phyloP scores from a whole-genome alignment of 1,139 yeast genomes.

The Candida pseudocylindracea region DNA sequence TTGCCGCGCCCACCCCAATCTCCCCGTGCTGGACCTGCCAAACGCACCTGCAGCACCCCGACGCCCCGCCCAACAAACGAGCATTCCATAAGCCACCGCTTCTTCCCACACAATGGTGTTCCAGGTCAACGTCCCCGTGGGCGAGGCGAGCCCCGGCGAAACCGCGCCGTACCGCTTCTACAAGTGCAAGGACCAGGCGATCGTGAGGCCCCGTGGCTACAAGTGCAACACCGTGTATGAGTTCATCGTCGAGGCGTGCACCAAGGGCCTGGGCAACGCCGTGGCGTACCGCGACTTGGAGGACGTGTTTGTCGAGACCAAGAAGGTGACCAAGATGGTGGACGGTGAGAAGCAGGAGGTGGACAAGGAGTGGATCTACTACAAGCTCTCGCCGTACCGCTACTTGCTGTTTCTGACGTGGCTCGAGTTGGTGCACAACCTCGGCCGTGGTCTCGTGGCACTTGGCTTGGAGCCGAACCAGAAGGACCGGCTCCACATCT shows the following conservation, averaged over 20 bases:
- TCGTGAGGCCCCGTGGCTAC: conserved; percentile 34
- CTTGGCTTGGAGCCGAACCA: conserved; percentile 52
- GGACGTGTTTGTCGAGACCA: conserved; percentile 57
- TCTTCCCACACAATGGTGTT: conserved; percentile 6
- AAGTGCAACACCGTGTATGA: conserved; percentile 52
- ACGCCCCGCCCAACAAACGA: background rate
- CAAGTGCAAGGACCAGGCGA: conserved; percentile 29
- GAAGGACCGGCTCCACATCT: conserved; percentile 51
- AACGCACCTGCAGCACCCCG: too few species aligned
- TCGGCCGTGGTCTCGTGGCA: conserved; percentile 57
- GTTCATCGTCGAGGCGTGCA: conserved; percentile 34
- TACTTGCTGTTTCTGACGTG: conserved; percentile 44
- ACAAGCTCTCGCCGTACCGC: conserved; percentile 54
- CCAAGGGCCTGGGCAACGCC: conserved; percentile 26
- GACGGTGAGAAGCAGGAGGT: conserved; percentile 55
- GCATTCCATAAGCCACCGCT: background rate
- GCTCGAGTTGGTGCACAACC: conserved; percentile 19
- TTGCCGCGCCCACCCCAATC: too few species aligned
- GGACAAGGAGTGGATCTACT: conserved; percentile 75
- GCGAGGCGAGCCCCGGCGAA: conserved; percentile 67
- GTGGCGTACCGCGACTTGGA: conserved; percentile 68
- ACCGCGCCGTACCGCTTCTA: conserved; percentile 78
- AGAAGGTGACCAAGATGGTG: conserved; percentile 49
- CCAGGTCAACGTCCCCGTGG: conserved; percentile 41
- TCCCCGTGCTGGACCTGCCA: too few species aligned